Evolutionary conservation across 2,329 filamentous ascomycete genomes (phyloP), one percentile per base, ranked within the genome.

Genomic region (Cladosporium sp.): DNA sequence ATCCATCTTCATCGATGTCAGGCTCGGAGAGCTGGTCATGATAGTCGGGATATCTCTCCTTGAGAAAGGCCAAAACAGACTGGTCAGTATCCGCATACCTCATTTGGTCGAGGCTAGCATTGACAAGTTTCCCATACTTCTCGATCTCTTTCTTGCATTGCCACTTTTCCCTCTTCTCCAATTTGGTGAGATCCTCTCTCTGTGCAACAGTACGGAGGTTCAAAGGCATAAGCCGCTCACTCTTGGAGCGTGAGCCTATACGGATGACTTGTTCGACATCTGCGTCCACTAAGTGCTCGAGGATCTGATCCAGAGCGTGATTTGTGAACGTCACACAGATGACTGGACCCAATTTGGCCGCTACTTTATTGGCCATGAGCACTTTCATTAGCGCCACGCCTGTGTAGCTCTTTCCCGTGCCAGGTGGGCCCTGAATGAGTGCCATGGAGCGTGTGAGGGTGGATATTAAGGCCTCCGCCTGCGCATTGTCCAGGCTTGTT

Each of bases 341-440:
- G 5, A 86, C 81, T 0, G 83, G 83, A 0, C 82, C 82, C 0
- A 85, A 68, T 0, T 73, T 62, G 0, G 71, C 76, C 21, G 68
- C 71, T 0, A 68, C 52, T 34, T 75, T 78, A 64, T 77, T 75
- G 79, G 82, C 12, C 79, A 89, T 71, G 6, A 89, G 72, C 0
- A 83, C 80, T 67, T 84, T 84, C 66, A 90, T 83, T n/a, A 91
- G 74, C 52, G 84, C 80, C 1, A 87, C 81, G 2, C 88, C 88
- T 0, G 84, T 81, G 68, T 84, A 90, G 4, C 81, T 85, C 72
- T 92, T 92, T 0, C 90, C 89, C 0, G 89, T 92, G 0, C 90
- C 89, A 0, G 89, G 89, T 0, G 89, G 89, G 0, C 90, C 90
- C 77, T 92, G 88, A 12, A 91, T 88, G 4, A 91, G 78, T 1